Evolutionary conservation across 1,284 basidiomycete species (phyloP).

Genomic region (Rhodotorula sp.): DNA sequence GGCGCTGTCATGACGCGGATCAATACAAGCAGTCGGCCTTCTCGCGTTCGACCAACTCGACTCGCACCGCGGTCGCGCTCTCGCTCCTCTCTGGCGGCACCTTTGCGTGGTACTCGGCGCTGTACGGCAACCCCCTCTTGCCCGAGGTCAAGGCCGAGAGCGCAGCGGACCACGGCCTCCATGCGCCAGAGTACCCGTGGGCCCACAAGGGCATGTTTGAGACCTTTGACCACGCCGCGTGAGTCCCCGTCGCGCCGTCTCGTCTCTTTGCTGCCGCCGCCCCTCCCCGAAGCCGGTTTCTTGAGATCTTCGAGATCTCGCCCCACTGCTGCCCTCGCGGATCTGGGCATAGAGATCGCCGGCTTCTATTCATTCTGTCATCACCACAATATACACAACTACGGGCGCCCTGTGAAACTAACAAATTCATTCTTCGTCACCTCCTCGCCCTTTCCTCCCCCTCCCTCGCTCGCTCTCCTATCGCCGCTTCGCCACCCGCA

Average conservation of each 20-base stretch:
- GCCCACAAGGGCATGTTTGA: slow-evolving; percentile 81
- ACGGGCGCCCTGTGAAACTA: background rate
- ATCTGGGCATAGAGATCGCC: too few relatives aligned
- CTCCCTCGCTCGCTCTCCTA: too few relatives aligned
- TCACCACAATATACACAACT: background rate
- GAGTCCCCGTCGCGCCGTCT: slow-evolving; percentile 1
- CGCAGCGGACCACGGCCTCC: slow-evolving; percentile 89
- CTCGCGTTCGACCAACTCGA: slow-evolving; percentile 18
- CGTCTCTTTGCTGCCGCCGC: background rate
- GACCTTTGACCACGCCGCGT: slow-evolving; percentile 84
- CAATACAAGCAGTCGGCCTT: slow-evolving; percentile 6
- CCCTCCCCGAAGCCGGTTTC: background rate
- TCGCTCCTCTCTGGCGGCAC: slow-evolving; percentile 70
- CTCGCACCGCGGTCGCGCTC: slow-evolving; percentile 6
- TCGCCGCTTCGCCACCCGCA: background rate
- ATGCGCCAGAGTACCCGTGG: slow-evolving; percentile 87
- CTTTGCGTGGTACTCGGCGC: slow-evolving; percentile 91
- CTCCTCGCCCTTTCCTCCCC: background rate
- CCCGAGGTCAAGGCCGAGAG: slow-evolving; percentile 85
- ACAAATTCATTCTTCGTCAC: background rate
- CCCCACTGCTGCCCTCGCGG: too few relatives aligned
- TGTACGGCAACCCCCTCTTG: slow-evolving; percentile 82
- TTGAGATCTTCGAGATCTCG: background rate
- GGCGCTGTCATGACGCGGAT: background rate
- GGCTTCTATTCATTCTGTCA: too few relatives aligned